Conservation (phyloP, 2,329 filamentous ascomycete species). For the Pseudogymnoascus verrucosus region DNA sequence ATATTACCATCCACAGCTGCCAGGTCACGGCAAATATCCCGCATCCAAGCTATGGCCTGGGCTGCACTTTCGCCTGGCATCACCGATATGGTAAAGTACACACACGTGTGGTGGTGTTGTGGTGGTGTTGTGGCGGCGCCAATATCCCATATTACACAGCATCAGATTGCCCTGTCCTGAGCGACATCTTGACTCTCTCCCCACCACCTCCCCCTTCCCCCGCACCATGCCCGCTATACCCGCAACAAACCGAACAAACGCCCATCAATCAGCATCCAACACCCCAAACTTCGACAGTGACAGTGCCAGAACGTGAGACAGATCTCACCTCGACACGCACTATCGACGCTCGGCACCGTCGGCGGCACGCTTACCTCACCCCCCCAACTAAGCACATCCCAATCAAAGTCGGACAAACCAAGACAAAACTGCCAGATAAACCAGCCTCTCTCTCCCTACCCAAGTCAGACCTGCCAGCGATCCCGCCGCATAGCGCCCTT, state of each 20-base stretch:
- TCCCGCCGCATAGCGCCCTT: background rate
- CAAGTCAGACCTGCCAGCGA: background rate
- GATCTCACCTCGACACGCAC: background rate
- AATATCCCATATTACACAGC: constrained; percentile 1
- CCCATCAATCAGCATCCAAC: background rate
- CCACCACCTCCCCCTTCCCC: background rate
- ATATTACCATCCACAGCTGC: background rate
- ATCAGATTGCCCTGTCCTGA: constrained; percentile 6
- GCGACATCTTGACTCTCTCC: background rate
- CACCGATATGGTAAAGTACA: background rate
- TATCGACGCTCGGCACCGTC: background rate
- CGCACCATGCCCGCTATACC: background rate
- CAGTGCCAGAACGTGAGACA: background rate
- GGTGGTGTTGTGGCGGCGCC: constrained; percentile 3
- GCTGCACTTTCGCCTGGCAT: background rate
- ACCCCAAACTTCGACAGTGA: background rate
- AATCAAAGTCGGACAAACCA: background rate
- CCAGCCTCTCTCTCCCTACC: background rate
- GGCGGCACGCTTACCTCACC: constrained; percentile 1
- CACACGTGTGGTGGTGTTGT: background rate
- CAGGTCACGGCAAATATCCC: constrained; percentile 4
- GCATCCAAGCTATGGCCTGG: background rate
- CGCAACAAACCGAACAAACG: background rate
- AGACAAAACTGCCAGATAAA: background rate
- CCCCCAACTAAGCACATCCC: background rate